Conservation (phyloP, 2,329 filamentous ascomycete genomes). For the Epichloe sylvatica region DNA sequence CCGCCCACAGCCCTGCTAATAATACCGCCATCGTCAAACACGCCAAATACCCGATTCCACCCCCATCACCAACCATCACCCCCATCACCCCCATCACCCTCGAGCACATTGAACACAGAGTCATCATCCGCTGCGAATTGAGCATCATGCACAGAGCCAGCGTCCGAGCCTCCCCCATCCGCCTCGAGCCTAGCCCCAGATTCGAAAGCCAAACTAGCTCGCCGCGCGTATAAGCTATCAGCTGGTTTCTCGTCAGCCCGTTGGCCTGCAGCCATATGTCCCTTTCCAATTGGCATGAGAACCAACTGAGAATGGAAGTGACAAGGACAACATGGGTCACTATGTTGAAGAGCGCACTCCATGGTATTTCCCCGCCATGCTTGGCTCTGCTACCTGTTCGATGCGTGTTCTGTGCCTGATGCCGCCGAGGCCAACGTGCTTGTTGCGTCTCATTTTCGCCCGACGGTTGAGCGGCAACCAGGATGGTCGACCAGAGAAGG, state of each 20-base stretch:
- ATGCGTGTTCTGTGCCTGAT: neutral
- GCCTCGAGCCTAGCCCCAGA: constrained; percentile 3
- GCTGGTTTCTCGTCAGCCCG: constrained; percentile 15
- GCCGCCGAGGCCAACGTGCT: neutral
- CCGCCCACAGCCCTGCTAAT: too few species aligned
- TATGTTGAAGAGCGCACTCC: neutral
- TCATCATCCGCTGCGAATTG: neutral
- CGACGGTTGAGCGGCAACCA: neutral
- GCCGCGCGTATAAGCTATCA: constrained; percentile 10
- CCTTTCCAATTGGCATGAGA: constrained; percentile 11
- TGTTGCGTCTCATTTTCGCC: neutral
- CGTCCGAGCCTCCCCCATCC: neutral
- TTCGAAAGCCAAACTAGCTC: constrained; percentile 3
- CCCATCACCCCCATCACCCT: neutral
- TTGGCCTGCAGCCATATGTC: constrained; percentile 19
- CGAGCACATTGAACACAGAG: neutral
- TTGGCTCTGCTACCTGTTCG: neutral
- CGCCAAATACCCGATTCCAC: too few species aligned
- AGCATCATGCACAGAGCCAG: neutral
- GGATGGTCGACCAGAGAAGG: neutral
- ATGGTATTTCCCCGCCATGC: neutral
- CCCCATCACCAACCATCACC: neutral
- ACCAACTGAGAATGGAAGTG: constrained; percentile 8
- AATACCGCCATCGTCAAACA: too few species aligned
- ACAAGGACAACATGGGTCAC: constrained; percentile 5